A percentile compares a stretch with the other conserved stretches of the same genome.
Evolutionary conservation across 495 filamentous ascomycete genomes (phyloP).

Genomic region (Penicillium pulvis): DNA sequence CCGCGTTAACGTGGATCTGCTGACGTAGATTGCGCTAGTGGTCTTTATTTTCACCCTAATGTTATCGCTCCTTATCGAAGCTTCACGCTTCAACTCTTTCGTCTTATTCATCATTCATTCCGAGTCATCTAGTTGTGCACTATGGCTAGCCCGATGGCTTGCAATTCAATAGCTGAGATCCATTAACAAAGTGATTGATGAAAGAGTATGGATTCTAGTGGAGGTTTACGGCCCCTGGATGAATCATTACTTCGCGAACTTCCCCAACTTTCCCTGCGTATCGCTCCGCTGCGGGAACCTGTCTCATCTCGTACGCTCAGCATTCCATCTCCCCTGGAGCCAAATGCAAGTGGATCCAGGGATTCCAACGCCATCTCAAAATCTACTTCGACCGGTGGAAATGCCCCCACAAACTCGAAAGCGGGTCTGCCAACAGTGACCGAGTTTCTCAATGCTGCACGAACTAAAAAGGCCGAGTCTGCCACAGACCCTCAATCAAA

Average conservation of each 20-base stretch:
- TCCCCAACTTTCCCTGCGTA: constrained; percentile 48
- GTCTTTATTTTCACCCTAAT: constrained; percentile 9
- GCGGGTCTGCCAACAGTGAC: constrained; percentile 34
- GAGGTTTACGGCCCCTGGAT: constrained; percentile 38
- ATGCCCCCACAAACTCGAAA: constrained; percentile 29
- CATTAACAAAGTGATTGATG: constrained; percentile 10
- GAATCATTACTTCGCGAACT: constrained; percentile 48
- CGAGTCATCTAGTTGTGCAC: constrained; percentile 4
- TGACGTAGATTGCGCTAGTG: constrained; percentile 20
- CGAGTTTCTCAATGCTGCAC: constrained; percentile 37
- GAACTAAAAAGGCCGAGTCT: constrained; percentile 40
- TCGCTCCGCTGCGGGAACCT: constrained; percentile 53
- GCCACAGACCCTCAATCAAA: constrained; percentile 34
- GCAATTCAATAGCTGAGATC: constrained; percentile 12
- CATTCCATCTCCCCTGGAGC: constrained; percentile 48
- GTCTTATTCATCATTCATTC: not conserved
- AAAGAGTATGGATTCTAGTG: constrained; percentile 38
- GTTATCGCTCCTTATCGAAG: constrained; percentile 24
- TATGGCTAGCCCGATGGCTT: constrained; percentile 15
- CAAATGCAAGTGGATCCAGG: constrained; percentile 42
- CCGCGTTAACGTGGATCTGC: constrained; percentile 1
- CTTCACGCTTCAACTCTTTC: constrained; percentile 7
- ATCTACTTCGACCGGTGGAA: constrained; percentile 31
- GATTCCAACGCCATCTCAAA: constrained; percentile 40
- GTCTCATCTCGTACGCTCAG: constrained; percentile 46